Base-by-base conservation (phyloP, 2,329 filamentous ascomycete species). In the Pestalotiopsis sp. region DNA sequence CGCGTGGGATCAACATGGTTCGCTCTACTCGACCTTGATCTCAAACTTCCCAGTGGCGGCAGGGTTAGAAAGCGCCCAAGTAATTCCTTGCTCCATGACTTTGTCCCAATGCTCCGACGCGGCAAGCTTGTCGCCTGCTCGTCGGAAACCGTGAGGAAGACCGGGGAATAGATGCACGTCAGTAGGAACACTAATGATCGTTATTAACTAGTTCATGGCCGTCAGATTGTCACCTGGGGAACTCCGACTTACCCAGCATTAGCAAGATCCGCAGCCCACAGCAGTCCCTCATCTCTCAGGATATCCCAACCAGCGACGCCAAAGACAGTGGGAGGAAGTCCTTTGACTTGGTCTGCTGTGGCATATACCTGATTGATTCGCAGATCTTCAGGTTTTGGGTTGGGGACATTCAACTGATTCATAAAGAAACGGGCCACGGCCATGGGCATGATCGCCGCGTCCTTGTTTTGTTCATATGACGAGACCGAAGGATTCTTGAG, bases 371-470 rank as follows among this genome's bases (percentile, higher is more conserved):
- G 83, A 65, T 80, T 86, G 13, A 84, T 69, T 17, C 75, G 75
- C 0, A 74, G 71, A 71, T 86, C 82, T 0, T 71, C 65, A 3
- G 69, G 74, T 2, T 76, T 69, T 1, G 75, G 71, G 0, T 71
- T 64, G 4, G 69, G n/a, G 7, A 81, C 13, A 1, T 77, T 70
- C 1, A 82, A 63, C 3, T 80, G 60, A 9, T 75, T 72, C 3
- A 70, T 70, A 23, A 80, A 81, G 68, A 71, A 79, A 31, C 52
- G 76, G 59, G 83, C 75, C 5, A 77, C 75, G 1, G 73, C 76
- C n/a, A 80, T 70, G 0, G 86, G 81, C 65, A 87, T 71, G 1
- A 89, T 76, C 0, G 87, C 86, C 0, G 88, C 87, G 14, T 84
- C 66, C 39, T 81, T 80, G 68, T 84, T 84, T 69, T 85, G 76